phyloP scores from a whole-genome alignment of 176 grass and related monocot species.

The Canna indica region DNA sequence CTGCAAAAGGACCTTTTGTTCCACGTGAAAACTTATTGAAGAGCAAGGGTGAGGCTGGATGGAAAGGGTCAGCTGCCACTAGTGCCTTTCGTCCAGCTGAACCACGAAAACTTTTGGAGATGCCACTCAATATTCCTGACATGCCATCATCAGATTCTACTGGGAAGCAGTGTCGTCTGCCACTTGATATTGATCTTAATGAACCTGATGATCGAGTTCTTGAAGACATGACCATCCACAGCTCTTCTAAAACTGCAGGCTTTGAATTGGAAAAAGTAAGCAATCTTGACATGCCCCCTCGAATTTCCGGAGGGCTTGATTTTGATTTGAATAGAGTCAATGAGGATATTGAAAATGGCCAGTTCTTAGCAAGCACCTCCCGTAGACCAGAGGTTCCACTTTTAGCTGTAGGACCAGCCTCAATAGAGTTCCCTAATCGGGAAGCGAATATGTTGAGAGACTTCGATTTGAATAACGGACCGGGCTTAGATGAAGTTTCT shows the following conservation, averaged over 20 bases:
- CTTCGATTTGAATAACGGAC: conserved; percentile 77
- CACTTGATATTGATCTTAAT: conserved; percentile 69
- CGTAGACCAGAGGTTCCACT: conserved; percentile 37
- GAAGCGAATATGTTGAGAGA: conserved; percentile 29
- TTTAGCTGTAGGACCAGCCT: conserved; percentile 29
- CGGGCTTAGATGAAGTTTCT: conserved; percentile 42
- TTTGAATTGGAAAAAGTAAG: conserved; percentile 46
- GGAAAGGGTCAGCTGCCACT: conserved; percentile 82
- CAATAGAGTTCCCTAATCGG: conserved; percentile 24
- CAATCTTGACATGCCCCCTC: conserved; percentile 33
- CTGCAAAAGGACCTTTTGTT: conserved; percentile 77
- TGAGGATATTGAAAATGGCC: conserved; percentile 43
- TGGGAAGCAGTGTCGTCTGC: conserved; percentile 37
- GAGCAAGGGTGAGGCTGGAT: conserved; percentile 50
- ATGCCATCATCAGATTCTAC: conserved; percentile 22
- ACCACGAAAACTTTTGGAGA: conserved; percentile 50
- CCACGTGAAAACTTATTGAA: conserved; percentile 61
- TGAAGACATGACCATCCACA: conserved; percentile 43
- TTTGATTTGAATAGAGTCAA: conserved; percentile 69
- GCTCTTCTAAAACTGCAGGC: conserved; percentile 38
- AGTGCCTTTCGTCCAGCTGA: conserved; percentile 89
- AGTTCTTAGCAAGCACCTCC: conserved; percentile 27
- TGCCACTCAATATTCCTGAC: conserved; percentile 22
- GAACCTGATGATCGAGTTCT: conserved; percentile 59
- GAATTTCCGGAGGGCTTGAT: conserved; percentile 37